Conservation (phyloP, 768 basidiomycete species). For the Holtermannia corniformis region DNA sequence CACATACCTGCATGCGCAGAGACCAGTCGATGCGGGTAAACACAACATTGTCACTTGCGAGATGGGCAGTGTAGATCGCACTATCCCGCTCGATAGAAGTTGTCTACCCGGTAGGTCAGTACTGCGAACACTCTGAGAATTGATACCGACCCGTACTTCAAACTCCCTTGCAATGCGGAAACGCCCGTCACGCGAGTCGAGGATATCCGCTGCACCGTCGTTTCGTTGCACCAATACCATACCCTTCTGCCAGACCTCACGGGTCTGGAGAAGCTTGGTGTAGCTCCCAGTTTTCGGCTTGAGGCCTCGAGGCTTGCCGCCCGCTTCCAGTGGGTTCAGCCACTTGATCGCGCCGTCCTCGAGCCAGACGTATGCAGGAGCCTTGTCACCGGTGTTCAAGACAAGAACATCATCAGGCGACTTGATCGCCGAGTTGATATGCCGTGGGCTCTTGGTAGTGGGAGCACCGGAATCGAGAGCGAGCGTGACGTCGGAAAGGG, state of each 20-base stretch:
- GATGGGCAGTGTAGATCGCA: constrained; percentile 54
- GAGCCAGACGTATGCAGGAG: constrained; percentile 45
- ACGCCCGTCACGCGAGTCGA: constrained; percentile 49
- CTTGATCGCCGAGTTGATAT: constrained; percentile 51
- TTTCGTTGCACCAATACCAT: constrained; percentile 53
- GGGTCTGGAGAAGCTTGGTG: not conserved
- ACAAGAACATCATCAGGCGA: constrained; percentile 40
- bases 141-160: constrained; percentile 48
- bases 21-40: constrained; percentile 64
- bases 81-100: constrained; percentile 45
- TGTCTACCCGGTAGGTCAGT: constrained; percentile 3
- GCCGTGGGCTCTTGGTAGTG: constrained; percentile 25
- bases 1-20: constrained; percentile 48
- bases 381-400: not conserved
- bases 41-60: constrained; percentile 50
- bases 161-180: constrained; percentile 46
- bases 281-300: constrained; percentile 5
- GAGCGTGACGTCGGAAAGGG: constrained; percentile 59
- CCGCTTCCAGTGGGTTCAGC: not conserved
- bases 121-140: constrained; percentile 1
- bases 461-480: constrained; percentile 51
- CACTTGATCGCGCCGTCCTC: constrained; percentile 48
- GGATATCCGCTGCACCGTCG: constrained; percentile 53
- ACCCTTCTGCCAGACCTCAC: constrained; percentile 41
- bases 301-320: constrained; percentile 13